Percentiles rank a stretch among this genome's conserved stretches.
Conservation (phyloP, 371 early-diverging fungal species). For the Quaeritorhiza haematococci region DNA sequence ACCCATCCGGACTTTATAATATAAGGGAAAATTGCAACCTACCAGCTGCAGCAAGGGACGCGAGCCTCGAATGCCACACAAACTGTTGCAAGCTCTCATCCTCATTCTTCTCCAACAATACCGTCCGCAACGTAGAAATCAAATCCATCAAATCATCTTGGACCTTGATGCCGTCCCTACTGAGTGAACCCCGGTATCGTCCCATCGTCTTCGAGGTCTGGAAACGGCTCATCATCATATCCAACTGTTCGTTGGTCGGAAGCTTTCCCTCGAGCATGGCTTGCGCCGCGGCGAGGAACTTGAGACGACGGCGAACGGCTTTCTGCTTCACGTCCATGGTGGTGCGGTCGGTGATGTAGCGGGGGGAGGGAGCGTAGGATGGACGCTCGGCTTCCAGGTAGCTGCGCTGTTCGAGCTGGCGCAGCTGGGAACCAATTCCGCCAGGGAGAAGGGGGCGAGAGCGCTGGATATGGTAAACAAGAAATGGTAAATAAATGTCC, state of each 20-base stretch:
- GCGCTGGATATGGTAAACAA: no score
- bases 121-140: constrained; percentile 34
- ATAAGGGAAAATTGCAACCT: no score
- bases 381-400: no score
- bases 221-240: neutral
- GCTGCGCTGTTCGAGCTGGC: no score
- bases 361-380: no score
- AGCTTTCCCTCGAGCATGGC: constrained; percentile 52
- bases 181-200: neutral
- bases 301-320: no score
- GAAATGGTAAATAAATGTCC: no score
- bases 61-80: constrained; percentile 37
- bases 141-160: constrained; percentile 8
- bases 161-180: neutral
- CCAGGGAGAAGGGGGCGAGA: no score
- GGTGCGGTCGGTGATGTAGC: no score
- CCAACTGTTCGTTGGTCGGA: constrained; percentile 58
- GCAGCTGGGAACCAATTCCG: no score
- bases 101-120: constrained; percentile 48
- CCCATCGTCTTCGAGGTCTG: neutral
- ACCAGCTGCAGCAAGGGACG: constrained; percentile 3
- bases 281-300: constrained; percentile 43
- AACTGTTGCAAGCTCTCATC: constrained; percentile 59
- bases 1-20: no score
- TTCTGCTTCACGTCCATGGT: no score